Conservation (phyloP, 192 early-diverging fungal species). For the Backusella tuberculispora region DNA sequence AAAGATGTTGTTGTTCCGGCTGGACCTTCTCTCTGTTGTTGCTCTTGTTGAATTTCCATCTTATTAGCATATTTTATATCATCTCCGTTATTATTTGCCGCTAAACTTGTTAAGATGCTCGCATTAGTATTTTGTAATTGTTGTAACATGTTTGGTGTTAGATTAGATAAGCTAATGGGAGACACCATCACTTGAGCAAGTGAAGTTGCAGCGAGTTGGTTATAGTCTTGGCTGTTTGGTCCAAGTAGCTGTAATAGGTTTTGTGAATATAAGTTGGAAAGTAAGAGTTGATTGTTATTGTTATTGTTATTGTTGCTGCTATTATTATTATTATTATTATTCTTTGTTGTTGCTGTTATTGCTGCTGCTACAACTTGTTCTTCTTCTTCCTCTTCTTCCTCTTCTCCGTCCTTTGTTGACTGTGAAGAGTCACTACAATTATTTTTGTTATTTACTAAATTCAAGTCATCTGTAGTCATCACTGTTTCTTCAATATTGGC, state of each 20-base stretch:
- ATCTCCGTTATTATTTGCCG: not conserved
- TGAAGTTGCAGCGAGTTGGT: slow-evolving; percentile 1
- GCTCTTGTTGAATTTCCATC: not conserved
- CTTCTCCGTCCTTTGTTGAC: too few species aligned
- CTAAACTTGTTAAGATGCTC: not conserved
- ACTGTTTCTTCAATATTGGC: not conserved
- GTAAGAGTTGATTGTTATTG: not conserved
- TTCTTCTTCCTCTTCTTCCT: too few species aligned
- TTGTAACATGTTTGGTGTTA: not conserved
- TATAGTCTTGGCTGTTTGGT: not conserved
- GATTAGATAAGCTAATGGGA: not conserved
- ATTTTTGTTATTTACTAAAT: not conserved
- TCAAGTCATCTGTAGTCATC: not conserved
- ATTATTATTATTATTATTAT: too few species aligned
- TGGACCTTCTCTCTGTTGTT: not conserved
- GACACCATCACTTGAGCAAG: slow-evolving; percentile 2
- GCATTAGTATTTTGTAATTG: not conserved
- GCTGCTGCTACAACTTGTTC: too few species aligned
- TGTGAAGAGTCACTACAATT: too few species aligned
- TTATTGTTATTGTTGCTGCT: too few species aligned
- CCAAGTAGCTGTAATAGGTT: not conserved
- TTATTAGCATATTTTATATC: not conserved
- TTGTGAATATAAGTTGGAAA: not conserved
- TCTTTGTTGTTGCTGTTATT: too few species aligned
- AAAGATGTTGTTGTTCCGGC: not conserved